Percentiles rank a stretch among this genome's conserved stretches.
phyloP scores from a whole-genome alignment of 1,284 basidiomycete species.

The Rugiboletus extremiorientalis region DNA sequence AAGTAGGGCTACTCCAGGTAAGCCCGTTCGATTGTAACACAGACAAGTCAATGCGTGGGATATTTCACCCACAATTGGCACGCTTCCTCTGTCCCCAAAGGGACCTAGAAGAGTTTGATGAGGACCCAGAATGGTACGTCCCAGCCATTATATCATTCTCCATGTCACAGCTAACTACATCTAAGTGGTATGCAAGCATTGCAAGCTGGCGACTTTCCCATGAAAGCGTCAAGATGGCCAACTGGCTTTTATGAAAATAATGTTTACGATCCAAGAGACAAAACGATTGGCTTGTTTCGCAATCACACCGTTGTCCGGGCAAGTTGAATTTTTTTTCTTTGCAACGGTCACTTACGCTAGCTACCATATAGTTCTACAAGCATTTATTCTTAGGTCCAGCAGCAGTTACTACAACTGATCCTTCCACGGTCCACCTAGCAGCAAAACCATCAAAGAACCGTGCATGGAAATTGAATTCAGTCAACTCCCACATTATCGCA shows the following conservation, averaged over 20 bases:
- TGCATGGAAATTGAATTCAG: not conserved
- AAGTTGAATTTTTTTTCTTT: not conserved
- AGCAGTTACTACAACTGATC: not conserved
- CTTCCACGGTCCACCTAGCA: not conserved
- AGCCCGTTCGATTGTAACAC: no score
- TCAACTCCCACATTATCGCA: not conserved
- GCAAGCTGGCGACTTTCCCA: not conserved
- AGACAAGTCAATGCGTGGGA: no score
- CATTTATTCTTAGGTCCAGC: not conserved
- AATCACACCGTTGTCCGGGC: not conserved
- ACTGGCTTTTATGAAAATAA: not conserved
- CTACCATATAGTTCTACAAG: not conserved
- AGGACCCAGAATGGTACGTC: not conserved
- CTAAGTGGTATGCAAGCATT: conserved; percentile 4
- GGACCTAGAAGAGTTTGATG: conserved; percentile 4
- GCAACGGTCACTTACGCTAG: not conserved
- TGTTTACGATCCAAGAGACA: not conserved
- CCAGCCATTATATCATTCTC: no score
- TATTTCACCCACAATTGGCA: conserved; percentile 6
- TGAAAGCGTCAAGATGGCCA: conserved; percentile 1
- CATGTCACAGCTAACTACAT: not conserved
- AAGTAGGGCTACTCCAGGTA: no score
- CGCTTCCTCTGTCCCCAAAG: not conserved
- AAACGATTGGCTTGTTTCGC: not conserved
- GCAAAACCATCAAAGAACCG: not conserved